phyloP scores from a whole-genome alignment of 2,329 filamentous ascomycete genomes.

The Zalaria obscura region DNA sequence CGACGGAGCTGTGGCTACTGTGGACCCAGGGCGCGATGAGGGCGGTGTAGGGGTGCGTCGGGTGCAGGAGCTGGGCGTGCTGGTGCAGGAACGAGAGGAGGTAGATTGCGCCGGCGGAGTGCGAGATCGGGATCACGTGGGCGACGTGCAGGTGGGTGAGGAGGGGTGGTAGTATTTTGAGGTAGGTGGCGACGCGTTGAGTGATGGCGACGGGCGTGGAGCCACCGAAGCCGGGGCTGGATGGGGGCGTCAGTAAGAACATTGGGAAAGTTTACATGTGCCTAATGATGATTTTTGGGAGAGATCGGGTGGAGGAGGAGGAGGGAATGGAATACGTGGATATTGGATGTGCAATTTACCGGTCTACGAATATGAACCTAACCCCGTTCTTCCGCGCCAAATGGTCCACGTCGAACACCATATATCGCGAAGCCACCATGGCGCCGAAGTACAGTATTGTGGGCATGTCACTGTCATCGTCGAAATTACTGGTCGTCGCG shows the following conservation, averaged over 20 bases:
- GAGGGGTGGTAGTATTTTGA: conserved; percentile 26
- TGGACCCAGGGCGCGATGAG: conserved; percentile 28
- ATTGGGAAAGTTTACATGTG: too few relatives aligned
- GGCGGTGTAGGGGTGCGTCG: conserved; percentile 18
- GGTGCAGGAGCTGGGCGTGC: conserved; percentile 9
- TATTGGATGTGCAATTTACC: conserved; percentile 13
- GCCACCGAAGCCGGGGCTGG: conserved; percentile 29
- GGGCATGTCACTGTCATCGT: conserved; percentile 9
- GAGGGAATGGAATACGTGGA: too few relatives aligned
- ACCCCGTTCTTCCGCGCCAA: conserved; percentile 18
- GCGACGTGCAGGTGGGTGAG: conserved; percentile 21
- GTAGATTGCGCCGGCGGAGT: conserved; percentile 29
- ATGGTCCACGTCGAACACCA: conserved; percentile 14
- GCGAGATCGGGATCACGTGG: conserved; percentile 24
- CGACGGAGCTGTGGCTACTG: conserved; percentile 20
- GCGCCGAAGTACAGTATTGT: conserved; percentile 23
- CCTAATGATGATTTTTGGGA: too few relatives aligned
- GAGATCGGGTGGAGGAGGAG: too few relatives aligned
- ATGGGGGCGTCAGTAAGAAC: not conserved
- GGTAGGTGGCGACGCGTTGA: conserved; percentile 23
- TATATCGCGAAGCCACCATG: conserved; percentile 24
- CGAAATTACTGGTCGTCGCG: conserved; percentile 18
- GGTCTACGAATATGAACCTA: conserved; percentile 23
- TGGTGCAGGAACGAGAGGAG: conserved; percentile 10
- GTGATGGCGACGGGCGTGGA: conserved; percentile 24